Conservation (phyloP, 2,329 filamentous ascomycete species). For the Aspergillus tubingensis region DNA sequence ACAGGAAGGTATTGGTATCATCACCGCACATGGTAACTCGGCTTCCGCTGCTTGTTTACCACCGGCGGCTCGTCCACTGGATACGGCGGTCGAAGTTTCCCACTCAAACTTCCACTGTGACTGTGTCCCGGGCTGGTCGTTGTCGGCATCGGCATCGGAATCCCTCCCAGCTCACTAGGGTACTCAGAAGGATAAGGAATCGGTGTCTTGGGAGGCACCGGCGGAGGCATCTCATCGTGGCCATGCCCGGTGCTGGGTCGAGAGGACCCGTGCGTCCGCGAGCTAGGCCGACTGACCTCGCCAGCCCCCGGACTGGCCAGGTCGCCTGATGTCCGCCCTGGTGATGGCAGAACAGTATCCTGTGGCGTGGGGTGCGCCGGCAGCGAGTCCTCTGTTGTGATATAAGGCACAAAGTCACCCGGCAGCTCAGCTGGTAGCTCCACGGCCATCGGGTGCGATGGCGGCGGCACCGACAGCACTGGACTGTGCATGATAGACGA, state of each 20-base stretch:
- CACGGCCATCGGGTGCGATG: slow-evolving; percentile 53
- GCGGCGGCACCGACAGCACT: slow-evolving; percentile 37
- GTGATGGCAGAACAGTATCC: slow-evolving; percentile 26
- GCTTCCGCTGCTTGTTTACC: slow-evolving; percentile 85
- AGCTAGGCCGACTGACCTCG: slow-evolving; percentile 27
- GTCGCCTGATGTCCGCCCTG: slow-evolving; percentile 31
- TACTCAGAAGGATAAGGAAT: slow-evolving; percentile 55
- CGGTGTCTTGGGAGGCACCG: slow-evolving; percentile 75
- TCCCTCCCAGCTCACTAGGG: slow-evolving; percentile 27
- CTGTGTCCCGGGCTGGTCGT: slow-evolving; percentile 12
- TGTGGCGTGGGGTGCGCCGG: slow-evolving; percentile 33
- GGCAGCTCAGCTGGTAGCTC: slow-evolving; percentile 61
- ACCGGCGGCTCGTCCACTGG: slow-evolving; percentile 76
- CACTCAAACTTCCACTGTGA: slow-evolving; percentile 16
- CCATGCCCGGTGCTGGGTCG: slow-evolving; percentile 39
- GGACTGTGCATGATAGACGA: slow-evolving; percentile 19
- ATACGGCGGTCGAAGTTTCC: slow-evolving; percentile 64
- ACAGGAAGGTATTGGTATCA: slow-evolving; percentile 10
- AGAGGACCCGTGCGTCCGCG: slow-evolving; percentile 32
- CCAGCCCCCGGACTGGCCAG: slow-evolving; percentile 34
- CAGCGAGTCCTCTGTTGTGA: slow-evolving; percentile 33
- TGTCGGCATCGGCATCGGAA: slow-evolving; percentile 39
- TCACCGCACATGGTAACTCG: slow-evolving; percentile 64
- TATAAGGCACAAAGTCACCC: slow-evolving; percentile 36
- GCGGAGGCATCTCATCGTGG: slow-evolving; percentile 56